A percentile compares a stretch with the other conserved stretches of the same genome.
Evolutionary conservation across 495 filamentous ascomycete genomes (phyloP).

Genomic region (Podospora tetraspora): DNA sequence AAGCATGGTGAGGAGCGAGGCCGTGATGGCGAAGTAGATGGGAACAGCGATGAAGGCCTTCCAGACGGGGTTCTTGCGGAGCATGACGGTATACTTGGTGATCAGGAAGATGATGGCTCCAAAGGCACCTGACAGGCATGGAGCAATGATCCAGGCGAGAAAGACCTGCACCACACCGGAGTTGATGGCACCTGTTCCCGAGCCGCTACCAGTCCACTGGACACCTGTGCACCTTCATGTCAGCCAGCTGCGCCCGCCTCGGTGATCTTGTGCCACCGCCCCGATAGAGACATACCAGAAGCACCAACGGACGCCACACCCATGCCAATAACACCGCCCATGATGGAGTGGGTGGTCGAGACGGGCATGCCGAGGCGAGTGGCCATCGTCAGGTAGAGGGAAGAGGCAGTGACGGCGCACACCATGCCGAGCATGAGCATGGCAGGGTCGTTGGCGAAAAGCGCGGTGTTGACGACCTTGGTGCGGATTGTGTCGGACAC

Average conservation of each 20-base stretch:
- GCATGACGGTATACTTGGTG: conserved; percentile 59
- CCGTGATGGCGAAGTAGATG: conserved; percentile 57
- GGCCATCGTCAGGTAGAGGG: conserved; percentile 52
- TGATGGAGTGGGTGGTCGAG: conserved; percentile 60
- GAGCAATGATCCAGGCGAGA: conserved; percentile 57
- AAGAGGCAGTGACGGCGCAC: conserved; percentile 59
- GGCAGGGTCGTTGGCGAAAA: conserved; percentile 48
- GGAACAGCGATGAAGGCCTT: conserved; percentile 54
- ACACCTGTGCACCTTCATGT: conserved; percentile 31
- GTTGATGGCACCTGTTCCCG: conserved; percentile 30
- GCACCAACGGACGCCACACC: conserved; percentile 54
- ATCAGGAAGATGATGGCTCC: conserved; percentile 57
- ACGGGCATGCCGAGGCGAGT: conserved; percentile 53
- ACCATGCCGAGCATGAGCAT: conserved; percentile 57
- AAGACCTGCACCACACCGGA: conserved; percentile 43
- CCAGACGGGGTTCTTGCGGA: conserved; percentile 53
- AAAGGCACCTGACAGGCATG: conserved; percentile 49
- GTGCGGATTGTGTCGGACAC: conserved; percentile 63
- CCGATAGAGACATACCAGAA: conserved; percentile 13
- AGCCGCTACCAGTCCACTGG: conserved; percentile 48
- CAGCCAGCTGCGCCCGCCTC: background rate
- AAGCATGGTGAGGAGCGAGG: conserved; percentile 57
- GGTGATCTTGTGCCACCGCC: background rate
- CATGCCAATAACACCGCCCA: conserved; percentile 58
- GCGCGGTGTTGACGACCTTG: conserved; percentile 52